Base-by-base conservation (phyloP, 1,284 basidiomycete genomes). In the Papiliotrema fonsecae region DNA sequence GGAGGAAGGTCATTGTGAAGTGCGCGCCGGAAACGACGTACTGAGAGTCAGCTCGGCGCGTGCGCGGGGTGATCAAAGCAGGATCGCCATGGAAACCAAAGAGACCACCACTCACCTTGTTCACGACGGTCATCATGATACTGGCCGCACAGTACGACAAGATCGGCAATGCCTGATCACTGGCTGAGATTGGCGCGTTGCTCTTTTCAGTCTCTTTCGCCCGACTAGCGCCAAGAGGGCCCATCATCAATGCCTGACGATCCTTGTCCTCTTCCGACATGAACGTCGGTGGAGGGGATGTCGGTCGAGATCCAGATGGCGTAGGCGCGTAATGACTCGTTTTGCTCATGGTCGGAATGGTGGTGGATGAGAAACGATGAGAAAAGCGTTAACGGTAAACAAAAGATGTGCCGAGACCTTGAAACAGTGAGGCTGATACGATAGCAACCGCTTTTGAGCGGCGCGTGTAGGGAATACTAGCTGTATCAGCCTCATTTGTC, bases 1-100 rank as follows among this genome's bases (percentile, higher is more conserved):
- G 81, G 31, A 97, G 78, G 65, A 97, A 96, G 60, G 90, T 98
- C 94, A 98, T 97, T 60, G 88, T 88, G 75, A 99, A 99, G 61
- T 88, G 74, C 31, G 79, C 78, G 4, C 96, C 96, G 5, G 94
- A 97, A 9, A 98, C 93, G 52, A 97, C 89, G 65, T 62, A 67
- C 60, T 64, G 47, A 7, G 11, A 37, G 5, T 44, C 46, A 45
- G 30, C 36, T 25, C 22, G n/a, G 39, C 25, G 30, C 4, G 13
- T 11, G 22, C 19, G 16, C 16, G 42, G 13, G 13, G 16, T 19
- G 19, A 42, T 11, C n/a, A 24, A 13, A 11, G 40, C 30, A 14
- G 40, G 30, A 31, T 31, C 30, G 30, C 30, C 9, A 31, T 31
- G 30, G 10, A 31, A 31, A 31, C 25, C 7, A 36, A 14, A 40